Evolutionary conservation across 176 grass and related monocot genomes (phyloP).

Genomic region (Thinopyrum elongatum): DNA sequence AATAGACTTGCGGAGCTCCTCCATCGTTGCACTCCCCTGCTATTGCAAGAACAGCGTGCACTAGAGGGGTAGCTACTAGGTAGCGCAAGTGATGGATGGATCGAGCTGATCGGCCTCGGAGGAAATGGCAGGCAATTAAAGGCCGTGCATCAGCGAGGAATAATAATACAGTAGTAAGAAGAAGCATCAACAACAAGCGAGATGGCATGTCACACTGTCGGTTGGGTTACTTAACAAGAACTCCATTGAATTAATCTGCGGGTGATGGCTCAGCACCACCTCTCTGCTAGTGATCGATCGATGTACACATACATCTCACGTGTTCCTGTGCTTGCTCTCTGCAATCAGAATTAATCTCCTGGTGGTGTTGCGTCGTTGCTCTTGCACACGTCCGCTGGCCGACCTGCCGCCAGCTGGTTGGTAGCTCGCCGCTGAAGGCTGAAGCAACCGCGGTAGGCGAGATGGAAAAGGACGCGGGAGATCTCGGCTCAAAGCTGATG

Average conservation of each 20-base stretch:
- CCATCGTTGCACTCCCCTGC: conserved; percentile 17
- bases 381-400: not conserved
- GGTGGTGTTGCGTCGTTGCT: conserved; percentile 3
- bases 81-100: not conserved
- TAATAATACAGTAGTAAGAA: not conserved
- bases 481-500: conserved; percentile 38
- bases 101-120: not conserved
- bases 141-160: not conserved
- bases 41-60: not conserved
- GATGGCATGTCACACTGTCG: conserved; percentile 47
- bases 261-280: conserved; percentile 42
- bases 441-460: conserved; percentile 90
- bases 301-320: not conserved
- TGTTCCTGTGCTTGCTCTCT: conserved; percentile 1
- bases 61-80: not conserved
- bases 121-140: conserved; percentile 25
- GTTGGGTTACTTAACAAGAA: conserved; percentile 50
- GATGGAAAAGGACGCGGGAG: conserved; percentile 61
- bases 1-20: not conserved
- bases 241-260: conserved; percentile 36
- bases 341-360: not conserved
- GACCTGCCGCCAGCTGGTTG: conserved; percentile 27
- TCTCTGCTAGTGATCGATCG: not conserved
- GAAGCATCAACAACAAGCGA: conserved; percentile 6
- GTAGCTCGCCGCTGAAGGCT: conserved; percentile 57